Base-by-base conservation (phyloP, 78 protist species). In the Creolimax fragrantissima region DNA sequence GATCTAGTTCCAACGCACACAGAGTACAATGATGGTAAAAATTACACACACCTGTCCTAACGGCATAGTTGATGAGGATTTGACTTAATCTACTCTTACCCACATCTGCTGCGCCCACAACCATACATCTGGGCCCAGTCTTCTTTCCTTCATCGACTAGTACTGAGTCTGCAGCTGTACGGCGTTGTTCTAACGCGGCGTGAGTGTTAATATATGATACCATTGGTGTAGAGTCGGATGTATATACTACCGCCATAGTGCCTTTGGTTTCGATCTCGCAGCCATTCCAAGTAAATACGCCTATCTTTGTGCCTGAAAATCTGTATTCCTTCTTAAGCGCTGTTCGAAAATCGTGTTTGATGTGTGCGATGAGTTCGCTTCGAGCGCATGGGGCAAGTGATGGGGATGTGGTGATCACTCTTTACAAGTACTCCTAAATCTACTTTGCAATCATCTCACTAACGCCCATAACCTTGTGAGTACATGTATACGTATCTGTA, bases 51-150 rank as follows among this genome's bases (percentile, higher is more conserved):
- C 86, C 35, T 6, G 44, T 6, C 41, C 86, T 5, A 24, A 24
- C 86, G 5, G 86, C 86, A 83, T 83, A 83, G 86, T 83, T 83
- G 5, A 83, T 6, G 5, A 83, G 86, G 41, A 11, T 83, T 41
- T 83, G 86, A 6, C 42, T 24, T 24, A 83, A 36, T 5, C 42
- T 5, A 24, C 86, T 83, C 86, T 83, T 83, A 41, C 86, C 86
- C 86, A 83, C 86, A 11, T 83, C 86, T 24, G 86, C 42, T 17
- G 86, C 86, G 44, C 86, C 86, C 7, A 83, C 86, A 32, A 83
- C 7, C 86, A 83, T 83, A 83, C 86, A 83, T 41, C 42, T 6
- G 86, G 86, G 86, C 5, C 86, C 42, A 5, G 41, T 83, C 44
- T 11, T 24, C 35, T 83, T 6, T 5, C 37, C 7, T 83, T 83